Evolutionary conservation across 2,329 filamentous ascomycete species (phyloP).

Genomic region (Chaetothyriales sp.): DNA sequence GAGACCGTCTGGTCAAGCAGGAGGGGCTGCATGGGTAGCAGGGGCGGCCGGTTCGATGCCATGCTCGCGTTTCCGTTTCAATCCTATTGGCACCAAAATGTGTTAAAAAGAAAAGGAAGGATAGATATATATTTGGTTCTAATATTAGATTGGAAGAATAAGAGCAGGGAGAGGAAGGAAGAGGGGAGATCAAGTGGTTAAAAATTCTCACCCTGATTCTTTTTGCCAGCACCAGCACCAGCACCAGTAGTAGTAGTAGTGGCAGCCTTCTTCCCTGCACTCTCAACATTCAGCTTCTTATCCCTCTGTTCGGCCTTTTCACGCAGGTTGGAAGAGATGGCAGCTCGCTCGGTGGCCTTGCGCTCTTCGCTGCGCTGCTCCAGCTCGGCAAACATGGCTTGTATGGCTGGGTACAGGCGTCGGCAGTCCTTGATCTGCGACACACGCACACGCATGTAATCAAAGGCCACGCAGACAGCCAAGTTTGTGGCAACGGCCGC

Average conservation of each 20-base stretch:
- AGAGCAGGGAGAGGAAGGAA: background rate
- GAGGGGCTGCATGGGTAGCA: background rate
- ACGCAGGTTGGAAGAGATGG: background rate
- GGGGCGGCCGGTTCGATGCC: background rate
- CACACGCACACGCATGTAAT: slow-evolving; percentile 48
- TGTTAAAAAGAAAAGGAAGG: background rate
- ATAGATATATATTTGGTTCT: background rate
- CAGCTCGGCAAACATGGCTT: slow-evolving; percentile 34
- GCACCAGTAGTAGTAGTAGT: background rate
- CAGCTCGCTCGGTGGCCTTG: slow-evolving; percentile 1
- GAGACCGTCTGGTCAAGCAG: background rate
- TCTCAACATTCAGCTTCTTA: slow-evolving; percentile 8
- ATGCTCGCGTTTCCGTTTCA: background rate
- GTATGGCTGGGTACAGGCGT: slow-evolving; percentile 41
- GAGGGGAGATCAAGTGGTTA: background rate
- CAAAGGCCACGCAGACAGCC: slow-evolving; percentile 45
- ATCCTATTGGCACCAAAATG: background rate
- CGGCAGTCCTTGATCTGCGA: slow-evolving; percentile 43
- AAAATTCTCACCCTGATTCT: background rate
- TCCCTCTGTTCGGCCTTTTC: slow-evolving; percentile 5
- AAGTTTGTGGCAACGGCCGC: slow-evolving; percentile 23
- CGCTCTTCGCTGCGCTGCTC: slow-evolving; percentile 17
- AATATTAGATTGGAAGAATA: background rate
- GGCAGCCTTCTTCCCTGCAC: background rate
- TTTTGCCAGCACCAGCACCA: background rate